These are phyloP conservation scores for Capsicum chinense DNA, from an alignment of 257 asterid genomes.

Conservation along the genomic window DNA sequence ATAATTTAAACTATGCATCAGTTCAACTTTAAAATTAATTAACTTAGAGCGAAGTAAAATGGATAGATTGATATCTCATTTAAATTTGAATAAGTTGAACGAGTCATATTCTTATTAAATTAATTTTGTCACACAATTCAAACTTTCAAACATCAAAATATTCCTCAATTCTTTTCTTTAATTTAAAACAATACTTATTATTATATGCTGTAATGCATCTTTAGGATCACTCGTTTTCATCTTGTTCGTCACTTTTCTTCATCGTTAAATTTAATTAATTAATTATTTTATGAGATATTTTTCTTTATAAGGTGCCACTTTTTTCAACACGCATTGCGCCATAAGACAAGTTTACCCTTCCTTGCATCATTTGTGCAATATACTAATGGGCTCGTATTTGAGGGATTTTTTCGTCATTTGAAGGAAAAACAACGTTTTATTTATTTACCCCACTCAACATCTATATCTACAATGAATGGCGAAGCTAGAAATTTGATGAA, in stretches of 20 bases:
- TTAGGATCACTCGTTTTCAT: slow-evolving; percentile 9
- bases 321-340: slow-evolving; percentile 28
- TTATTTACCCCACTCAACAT: no score
- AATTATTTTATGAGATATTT: background rate
- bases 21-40: no score
- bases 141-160: background rate
- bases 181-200: background rate
- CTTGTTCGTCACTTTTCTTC: slow-evolving; percentile 13
- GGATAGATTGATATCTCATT: no score
- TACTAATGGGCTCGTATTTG: background rate
- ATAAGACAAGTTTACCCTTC: slow-evolving; percentile 35
- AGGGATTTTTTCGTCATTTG: background rate
- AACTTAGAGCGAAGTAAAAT: no score
- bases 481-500: no score
- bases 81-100: no score
- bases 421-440: no score
- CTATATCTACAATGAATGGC: no score
- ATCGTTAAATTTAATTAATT: background rate
- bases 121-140: no score
- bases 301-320: slow-evolving; percentile 1
- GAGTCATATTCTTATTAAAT: no score
- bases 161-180: background rate
- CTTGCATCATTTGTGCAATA: background rate
- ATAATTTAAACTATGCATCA: no score
- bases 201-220: background rate